Percentiles rank a stretch among this genome's conserved stretches.
These are phyloP conservation scores for Ganoderma sp. DNA, from an alignment of 1,284 basidiomycete species.

Conservation along the genomic window DNA sequence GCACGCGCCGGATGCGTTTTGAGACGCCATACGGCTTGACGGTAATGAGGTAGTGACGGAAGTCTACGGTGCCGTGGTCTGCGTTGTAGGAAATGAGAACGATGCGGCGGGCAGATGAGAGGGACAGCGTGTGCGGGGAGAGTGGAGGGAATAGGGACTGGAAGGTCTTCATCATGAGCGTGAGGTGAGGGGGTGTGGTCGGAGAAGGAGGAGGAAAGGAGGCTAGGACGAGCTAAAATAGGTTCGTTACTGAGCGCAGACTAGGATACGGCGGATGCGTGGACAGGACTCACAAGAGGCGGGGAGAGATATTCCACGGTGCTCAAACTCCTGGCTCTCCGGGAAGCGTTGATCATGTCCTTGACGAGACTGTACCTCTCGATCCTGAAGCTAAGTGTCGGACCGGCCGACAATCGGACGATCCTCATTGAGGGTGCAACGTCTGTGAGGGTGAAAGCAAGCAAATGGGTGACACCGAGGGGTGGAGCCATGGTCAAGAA, in stretches of 20 bases:
- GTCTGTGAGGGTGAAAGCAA: conserved; percentile 90
- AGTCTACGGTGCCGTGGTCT: conserved; percentile 86
- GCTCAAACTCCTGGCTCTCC: conserved; percentile 76
- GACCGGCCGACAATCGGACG: conserved; percentile 89
- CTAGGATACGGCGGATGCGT: neutral
- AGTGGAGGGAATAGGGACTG: conserved; percentile 90
- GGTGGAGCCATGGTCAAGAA: conserved; percentile 93
- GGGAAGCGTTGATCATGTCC: conserved; percentile 75
- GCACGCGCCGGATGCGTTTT: conserved; percentile 86
- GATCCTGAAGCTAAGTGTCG: conserved; percentile 92
- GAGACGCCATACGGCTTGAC: conserved; percentile 96
- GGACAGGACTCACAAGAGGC: conserved; percentile 68
- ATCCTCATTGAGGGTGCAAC: conserved; percentile 88
- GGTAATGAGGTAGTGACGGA: conserved; percentile 94
- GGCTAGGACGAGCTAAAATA: conserved; percentile 69
- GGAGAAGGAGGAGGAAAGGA: conserved; percentile 78
- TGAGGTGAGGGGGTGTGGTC: conserved; percentile 70
- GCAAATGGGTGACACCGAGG: conserved; percentile 90
- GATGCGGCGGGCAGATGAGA: conserved; percentile 88
- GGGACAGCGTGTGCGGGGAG: conserved; percentile 77
- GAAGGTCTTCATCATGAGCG: conserved; percentile 83
- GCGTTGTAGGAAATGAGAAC: conserved; percentile 94
- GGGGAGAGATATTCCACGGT: conserved; percentile 83
- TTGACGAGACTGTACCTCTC: conserved; percentile 92
- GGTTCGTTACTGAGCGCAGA: neutral